Base-by-base conservation (phyloP, 176 grass and related monocot species). In the Eragrostis curvula region DNA sequence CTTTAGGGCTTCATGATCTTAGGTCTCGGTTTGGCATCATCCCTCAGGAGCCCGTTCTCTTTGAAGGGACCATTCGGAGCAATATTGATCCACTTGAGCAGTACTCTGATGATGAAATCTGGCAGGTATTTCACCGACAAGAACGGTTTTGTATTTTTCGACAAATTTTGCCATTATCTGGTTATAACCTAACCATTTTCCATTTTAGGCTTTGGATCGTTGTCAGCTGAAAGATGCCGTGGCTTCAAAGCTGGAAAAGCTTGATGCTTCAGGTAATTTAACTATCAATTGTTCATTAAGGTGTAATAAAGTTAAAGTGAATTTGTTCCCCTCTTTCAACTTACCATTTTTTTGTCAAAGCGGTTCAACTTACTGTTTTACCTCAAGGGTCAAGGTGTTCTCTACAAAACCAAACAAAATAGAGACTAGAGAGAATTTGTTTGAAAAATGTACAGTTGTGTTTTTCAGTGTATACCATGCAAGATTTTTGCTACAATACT, bases 1-100 rank as follows among this genome's bases (percentile, higher is more conserved):
- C 87, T 8, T 51, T 99, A 55, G 96, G 96, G 25, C 96, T 99
- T 87, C 96, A 99, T 80, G 93, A 99, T 79, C 89, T 99, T 52
- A 99, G 96, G 62, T 99, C 96, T 36, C 87, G 91, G 16, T 99
- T 99, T 12, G 93, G 96, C 40, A 99, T 99, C 36, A 99, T 99
- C 42, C 96, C 96, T 75, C 96, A 99, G 39, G 93, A 99, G 65
- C 96, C 96, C 6, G 96, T 99, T 47, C 93, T 99, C 39, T 99
- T 99, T 13, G 93, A 99, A 87, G 93, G 93, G 29, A 99, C 93
- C 1, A 86, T 99, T 70, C 66, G 93, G 41, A 96, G 73, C 81
- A 99, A 99, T 36, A 99, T 99, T 15, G 96, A 96, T 51, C 93
- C 93, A 0, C 90, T 96, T 83, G 83, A 91, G 69, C 77, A 92